These are phyloP conservation scores for Salix udensis DNA, from an alignment of 345 rosid species.

Conservation along the genomic window DNA sequence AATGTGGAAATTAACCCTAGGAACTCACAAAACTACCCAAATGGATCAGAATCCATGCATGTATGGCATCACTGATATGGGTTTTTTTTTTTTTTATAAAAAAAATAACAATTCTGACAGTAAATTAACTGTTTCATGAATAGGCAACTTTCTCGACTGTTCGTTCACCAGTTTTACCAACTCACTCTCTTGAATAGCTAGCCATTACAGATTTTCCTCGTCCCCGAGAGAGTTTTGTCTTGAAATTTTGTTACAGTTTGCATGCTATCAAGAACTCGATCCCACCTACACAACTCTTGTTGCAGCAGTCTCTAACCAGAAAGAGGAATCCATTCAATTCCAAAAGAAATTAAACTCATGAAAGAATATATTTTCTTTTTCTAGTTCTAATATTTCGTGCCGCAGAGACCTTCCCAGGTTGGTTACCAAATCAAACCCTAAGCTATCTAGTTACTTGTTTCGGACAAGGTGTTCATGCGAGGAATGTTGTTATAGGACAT, in stretches of 20 bases:
- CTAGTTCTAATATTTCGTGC: background rate
- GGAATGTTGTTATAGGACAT: slow-evolving; percentile 4
- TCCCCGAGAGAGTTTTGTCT: background rate
- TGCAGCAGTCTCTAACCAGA: background rate
- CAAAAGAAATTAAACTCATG: background rate
- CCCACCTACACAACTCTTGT: background rate
- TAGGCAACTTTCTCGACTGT: slow-evolving; percentile 5
- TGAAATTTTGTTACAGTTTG: background rate
- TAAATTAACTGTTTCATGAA: background rate
- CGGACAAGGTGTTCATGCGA: background rate
- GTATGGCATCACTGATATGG: background rate
- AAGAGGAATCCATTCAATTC: background rate
- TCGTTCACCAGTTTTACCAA: slow-evolving; percentile 22
- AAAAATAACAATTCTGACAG: background rate
- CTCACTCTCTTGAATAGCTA: background rate
- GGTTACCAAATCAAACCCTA: slow-evolving; percentile 1
- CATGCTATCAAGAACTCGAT: background rate
- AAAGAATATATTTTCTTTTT: background rate
- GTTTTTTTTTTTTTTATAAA: no score
- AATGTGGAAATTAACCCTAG: background rate
- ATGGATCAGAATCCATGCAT: background rate
- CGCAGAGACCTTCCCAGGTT: background rate
- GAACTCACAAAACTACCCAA: background rate
- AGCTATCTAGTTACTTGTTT: background rate
- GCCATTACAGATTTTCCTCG: background rate